A percentile compares a stretch with the other conserved stretches of the same genome.
phyloP scores from a whole-genome alignment of 176 grass and related monocot genomes.

The Avena atlantica region DNA sequence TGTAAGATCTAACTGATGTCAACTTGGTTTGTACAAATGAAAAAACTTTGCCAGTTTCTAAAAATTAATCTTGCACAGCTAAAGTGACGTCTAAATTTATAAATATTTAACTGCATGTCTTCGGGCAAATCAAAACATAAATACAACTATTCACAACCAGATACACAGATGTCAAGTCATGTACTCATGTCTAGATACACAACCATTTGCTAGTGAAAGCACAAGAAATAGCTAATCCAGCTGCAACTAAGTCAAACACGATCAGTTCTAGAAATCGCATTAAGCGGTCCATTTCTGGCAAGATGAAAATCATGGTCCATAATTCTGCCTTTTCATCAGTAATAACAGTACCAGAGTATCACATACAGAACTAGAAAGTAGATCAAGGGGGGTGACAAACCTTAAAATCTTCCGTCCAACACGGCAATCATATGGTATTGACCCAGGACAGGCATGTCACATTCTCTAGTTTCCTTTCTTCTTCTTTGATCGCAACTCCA shows the following conservation, averaged over 20 bases:
- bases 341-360: background rate
- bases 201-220: background rate
- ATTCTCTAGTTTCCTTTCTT: background rate
- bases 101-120: background rate
- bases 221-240: background rate
- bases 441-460: background rate
- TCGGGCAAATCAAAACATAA: background rate
- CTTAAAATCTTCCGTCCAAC: background rate
- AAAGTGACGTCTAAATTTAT: background rate
- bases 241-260: background rate
- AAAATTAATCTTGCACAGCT: background rate
- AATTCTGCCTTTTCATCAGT: background rate
- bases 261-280: background rate
- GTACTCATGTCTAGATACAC: background rate
- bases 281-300: background rate
- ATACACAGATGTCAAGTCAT: background rate
- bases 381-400: background rate
- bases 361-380: background rate
- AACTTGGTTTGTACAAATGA: background rate
- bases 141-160: background rate
- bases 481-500: background rate
- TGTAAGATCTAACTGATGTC: background rate
- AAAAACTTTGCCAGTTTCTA: background rate
- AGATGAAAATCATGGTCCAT: background rate
- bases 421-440: background rate